Base-by-base conservation (phyloP, 768 basidiomycete genomes). In the Suillus placidus region DNA sequence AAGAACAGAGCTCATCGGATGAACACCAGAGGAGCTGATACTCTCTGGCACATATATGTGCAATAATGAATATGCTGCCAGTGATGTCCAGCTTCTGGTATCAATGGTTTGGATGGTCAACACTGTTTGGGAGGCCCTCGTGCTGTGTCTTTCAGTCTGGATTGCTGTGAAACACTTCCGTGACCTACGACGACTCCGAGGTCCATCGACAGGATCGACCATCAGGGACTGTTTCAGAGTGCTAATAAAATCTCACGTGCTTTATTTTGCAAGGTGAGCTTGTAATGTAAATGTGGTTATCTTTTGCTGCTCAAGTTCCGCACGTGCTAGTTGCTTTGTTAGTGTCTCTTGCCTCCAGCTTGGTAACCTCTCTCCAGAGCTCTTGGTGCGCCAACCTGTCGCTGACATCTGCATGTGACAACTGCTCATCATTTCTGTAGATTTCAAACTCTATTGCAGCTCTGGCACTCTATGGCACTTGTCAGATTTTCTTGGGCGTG, bases 71-170 rank as follows among this genome's bases (percentile, higher is more conserved):
- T 2, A 23, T n/a, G 12, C 2, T 5, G 6, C 26, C 26, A 26
- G 5, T 5, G n/a, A 23, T 23, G 0, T 2, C 1, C 18, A 20
- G 12, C 12, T 49, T 23, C n/a, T 49, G n/a, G 2, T 1, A 0
- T 49, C 47, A 13, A 49, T 49, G 47, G 1, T 49, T 13, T 49
- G 47, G 47, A 49, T 23, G 47, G 10, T 49, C 12, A 23, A 13
- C 12, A 13, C n/a, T 49, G n/a, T 23, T 13, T 49, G 47, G 47
- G 47, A 49, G 12, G 47, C 23, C 13, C 47, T 49, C 12, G 23
- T 23, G 23, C 13, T 49, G 10, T 49, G 47, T 23, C 47, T 49
- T 49, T 23, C 47, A 49, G 47, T 49, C 47, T 23, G 47, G 47
- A 23, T 49, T 23, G 47, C 12, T 49, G 47, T 49, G 6, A 49